These are phyloP conservation scores for Sporothrix variecibatus DNA, from an alignment of 2,329 filamentous ascomycete genomes.

Conservation along the genomic window DNA sequence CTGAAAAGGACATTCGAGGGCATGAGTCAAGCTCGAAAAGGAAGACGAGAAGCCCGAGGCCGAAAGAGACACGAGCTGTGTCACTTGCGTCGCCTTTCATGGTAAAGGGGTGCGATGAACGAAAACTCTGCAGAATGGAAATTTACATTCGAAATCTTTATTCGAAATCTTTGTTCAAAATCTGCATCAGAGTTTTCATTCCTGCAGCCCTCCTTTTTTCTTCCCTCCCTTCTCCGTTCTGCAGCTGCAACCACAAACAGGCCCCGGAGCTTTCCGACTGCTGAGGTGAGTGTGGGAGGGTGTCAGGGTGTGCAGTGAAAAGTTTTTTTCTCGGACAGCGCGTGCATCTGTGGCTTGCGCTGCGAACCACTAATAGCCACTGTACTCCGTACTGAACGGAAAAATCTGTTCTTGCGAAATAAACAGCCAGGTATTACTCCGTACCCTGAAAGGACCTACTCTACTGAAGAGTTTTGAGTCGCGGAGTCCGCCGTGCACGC, in stretches of 20 bases:
- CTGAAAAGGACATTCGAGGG: neutral
- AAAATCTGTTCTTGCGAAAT: slow-evolving; percentile 2
- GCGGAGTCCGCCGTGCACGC: slow-evolving; percentile 5
- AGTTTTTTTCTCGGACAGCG: slow-evolving; percentile 8
- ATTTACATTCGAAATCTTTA: too few relatives aligned
- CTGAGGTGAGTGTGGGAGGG: neutral
- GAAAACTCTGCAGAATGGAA: neutral
- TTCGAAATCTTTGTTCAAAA: neutral
- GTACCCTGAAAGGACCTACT: neutral
- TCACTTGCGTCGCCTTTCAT: too few relatives aligned
- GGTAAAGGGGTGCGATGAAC: neutral
- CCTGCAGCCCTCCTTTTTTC: neutral
- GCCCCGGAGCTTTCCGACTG: slow-evolving; percentile 13
- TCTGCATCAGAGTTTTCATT: slow-evolving; percentile 15
- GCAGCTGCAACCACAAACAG: neutral
- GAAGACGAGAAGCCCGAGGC: neutral
- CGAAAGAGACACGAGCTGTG: neutral
- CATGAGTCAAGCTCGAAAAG: neutral
- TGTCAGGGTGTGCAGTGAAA: slow-evolving; percentile 5
- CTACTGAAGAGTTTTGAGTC: neutral
- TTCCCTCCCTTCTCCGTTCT: neutral
- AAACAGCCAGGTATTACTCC: too few relatives aligned
- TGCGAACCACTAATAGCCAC: neutral
- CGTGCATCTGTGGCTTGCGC: neutral
- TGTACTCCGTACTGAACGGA: neutral